Percentiles rank a stretch among this genome's conserved stretches.
phyloP scores from a whole-genome alignment of 257 asterid species.

The Apocynum venetum region DNA sequence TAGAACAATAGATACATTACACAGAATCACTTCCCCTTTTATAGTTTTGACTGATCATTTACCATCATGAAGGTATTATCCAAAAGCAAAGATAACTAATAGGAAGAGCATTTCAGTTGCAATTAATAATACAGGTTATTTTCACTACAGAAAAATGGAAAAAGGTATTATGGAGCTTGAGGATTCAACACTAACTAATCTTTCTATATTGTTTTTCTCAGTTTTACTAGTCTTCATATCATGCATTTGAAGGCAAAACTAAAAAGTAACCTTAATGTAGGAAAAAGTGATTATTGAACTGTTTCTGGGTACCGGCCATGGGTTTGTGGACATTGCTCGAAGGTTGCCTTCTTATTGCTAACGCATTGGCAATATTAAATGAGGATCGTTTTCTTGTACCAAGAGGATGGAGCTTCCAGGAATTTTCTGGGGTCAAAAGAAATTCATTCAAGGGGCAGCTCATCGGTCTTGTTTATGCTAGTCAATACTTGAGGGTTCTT shows the following conservation, averaged over 20 bases:
- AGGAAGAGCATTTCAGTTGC: not conserved
- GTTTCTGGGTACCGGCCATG: constrained; percentile 11
- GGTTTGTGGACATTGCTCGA: constrained; percentile 31
- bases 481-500: constrained; percentile 64
- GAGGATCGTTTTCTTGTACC: constrained; percentile 74
- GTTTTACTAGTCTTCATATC: not conserved
- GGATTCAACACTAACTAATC: not conserved
- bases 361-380: constrained; percentile 43
- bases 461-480: constrained; percentile 66
- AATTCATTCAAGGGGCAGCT: constrained; percentile 72
- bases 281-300: not conserved
- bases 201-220: not conserved
- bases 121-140: not conserved
- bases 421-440: constrained; percentile 61
- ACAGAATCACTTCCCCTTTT: not conserved
- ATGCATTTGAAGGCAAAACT: not conserved
- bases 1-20: not conserved
- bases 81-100: not conserved
- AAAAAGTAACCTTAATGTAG: not conserved
- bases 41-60: not conserved
- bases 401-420: constrained; percentile 83
- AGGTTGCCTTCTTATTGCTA: constrained; percentile 24
- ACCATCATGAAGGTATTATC: not conserved
- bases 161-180: not conserved
- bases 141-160: not conserved